Evolutionary conservation across 257 asterid species (phyloP), one percentile per base, ranked within the genome.

Genomic region (Lavandula angustifolia): DNA sequence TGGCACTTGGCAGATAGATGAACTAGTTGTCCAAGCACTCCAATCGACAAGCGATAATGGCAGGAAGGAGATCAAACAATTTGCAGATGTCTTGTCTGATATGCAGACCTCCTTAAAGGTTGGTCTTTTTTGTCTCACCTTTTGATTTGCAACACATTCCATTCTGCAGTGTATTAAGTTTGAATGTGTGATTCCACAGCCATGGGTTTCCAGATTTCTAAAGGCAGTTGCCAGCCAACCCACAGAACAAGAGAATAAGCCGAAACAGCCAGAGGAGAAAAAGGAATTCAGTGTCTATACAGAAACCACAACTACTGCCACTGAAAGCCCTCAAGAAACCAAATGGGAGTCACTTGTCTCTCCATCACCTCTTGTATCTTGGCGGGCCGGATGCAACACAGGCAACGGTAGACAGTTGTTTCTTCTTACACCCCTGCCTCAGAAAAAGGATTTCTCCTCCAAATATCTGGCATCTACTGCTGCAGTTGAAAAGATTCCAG

Each of bases 341-440:
- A 82, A 82, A 70, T 69, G 79, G 82, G 96, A 85, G 53, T 81
- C 92, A 11, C 85, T 85, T 6, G 74, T 94, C 75, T 94, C 95
- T 41, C 94, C 99, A 57, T 94, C 97, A 13, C 99, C 99, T 41
- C 87, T 94, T 4, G 99, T 94, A 33, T 87, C 97, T 7, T 87
- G 99, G 99, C 75, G 89, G 49, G 91, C 87, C 33, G 91, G 82
- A 75, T 77, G 86, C 83, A 75, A 80, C 50, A 71, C 83, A 6
- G 92, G 80, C 62, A 68, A 79, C 60, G 86, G 88, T 60, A 81
- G 94, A 65, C 96, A 92, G 70, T 79, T 89, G 62, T 92, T 92
- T 81, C 80, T 87, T 49, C 94, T 94, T 72, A 94, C 99, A 42
- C 99, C 99, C 66, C 62, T 90, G 72, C 96, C 88, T 46, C 79